A percentile compares a stretch with the other conserved stretches of the same genome.
These are phyloP conservation scores for Xylaria digitata DNA, from an alignment of 2,329 filamentous ascomycete species.

Conservation along the genomic window DNA sequence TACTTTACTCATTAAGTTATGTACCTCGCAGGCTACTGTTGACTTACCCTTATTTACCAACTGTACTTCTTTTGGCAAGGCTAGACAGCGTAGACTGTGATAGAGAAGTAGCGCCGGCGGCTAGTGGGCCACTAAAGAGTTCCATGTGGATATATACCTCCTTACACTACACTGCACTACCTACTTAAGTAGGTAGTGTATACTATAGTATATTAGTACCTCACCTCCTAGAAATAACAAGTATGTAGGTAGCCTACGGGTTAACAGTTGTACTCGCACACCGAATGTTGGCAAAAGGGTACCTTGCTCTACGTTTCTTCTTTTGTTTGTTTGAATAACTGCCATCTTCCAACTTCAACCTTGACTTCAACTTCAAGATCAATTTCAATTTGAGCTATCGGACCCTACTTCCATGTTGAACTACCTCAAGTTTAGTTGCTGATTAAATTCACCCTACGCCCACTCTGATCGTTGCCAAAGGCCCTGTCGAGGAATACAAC, in stretches of 20 bases:
- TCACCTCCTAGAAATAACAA: too few relatives aligned
- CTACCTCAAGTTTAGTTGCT: not conserved
- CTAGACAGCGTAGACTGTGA: not conserved
- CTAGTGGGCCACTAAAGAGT: conserved; percentile 36
- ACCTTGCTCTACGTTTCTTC: conserved; percentile 6
- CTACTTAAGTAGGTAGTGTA: not conserved
- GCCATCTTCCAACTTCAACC: not conserved
- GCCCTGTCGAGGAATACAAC: not conserved
- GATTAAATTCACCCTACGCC: not conserved
- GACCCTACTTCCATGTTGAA: conserved; percentile 1
- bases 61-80: too few relatives aligned
- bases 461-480: not conserved
- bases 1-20: too few relatives aligned
- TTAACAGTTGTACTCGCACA: conserved; percentile 9
- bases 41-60: too few relatives aligned
- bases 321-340: not conserved
- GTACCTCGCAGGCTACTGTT: too few relatives aligned
- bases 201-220: too few relatives aligned
- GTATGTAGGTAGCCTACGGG: not conserved
- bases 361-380: not conserved
- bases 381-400: not conserved
- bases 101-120: conserved; percentile 31
- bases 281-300: conserved; percentile 10
- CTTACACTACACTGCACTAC: too few relatives aligned
- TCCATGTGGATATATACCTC: not conserved